Percentiles rank a stretch among this genome's conserved stretches.
Evolutionary conservation across 768 basidiomycete species (phyloP).

Genomic region (Suillus bovinus): DNA sequence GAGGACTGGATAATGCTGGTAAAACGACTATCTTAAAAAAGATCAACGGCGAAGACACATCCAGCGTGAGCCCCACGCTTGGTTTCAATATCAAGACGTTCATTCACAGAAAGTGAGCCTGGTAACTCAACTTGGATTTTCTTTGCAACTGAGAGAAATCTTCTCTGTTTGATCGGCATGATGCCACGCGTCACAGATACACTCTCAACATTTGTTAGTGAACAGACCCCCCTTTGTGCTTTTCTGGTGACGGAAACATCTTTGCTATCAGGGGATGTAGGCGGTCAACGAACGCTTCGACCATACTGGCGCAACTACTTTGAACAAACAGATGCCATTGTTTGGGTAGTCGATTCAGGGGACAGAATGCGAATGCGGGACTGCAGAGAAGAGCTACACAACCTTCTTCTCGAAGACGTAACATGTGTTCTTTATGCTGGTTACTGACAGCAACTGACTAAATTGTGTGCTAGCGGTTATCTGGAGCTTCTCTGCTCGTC

Average conservation of each 20-base stretch:
- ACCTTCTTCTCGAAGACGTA: constrained; percentile 90
- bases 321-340: constrained; percentile 95
- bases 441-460: neutral
- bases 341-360: constrained; percentile 98
- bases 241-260: constrained; percentile 59
- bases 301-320: constrained; percentile 99
- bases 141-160: constrained; percentile 19
- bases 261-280: constrained; percentile 92
- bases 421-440: constrained; percentile 26
- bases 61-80: constrained; percentile 85
- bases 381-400: constrained; percentile 85
- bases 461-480: constrained; percentile 61
- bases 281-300: constrained; percentile 91
- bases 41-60: constrained; percentile 89
- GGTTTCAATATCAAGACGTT: constrained; percentile 99
- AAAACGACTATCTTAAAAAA: constrained; percentile 98
- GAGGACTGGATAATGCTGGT: constrained; percentile 97
- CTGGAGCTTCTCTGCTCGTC: constrained; percentile 93
- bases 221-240: constrained; percentile 2
- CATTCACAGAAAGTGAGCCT: constrained; percentile 76
- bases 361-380: constrained; percentile 90
- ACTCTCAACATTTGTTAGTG: constrained; percentile 45
- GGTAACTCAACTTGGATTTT: constrained; percentile 22
- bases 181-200: constrained; percentile 30
- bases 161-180: constrained; percentile 27